phyloP scores from a whole-genome alignment of 2,329 filamentous ascomycete species.

The Davidsoniella neocaledoniae region DNA sequence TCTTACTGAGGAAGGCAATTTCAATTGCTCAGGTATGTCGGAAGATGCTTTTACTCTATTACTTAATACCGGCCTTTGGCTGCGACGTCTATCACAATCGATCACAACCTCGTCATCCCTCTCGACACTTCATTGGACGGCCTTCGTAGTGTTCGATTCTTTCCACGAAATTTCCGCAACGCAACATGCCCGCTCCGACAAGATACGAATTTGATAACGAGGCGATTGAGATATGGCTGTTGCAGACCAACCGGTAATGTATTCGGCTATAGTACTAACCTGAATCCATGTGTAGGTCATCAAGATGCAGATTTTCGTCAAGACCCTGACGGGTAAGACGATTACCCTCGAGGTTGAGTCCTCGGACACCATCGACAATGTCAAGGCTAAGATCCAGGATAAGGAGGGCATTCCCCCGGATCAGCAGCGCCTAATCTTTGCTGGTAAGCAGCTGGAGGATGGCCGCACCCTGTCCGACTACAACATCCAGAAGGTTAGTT shows the following conservation, averaged over 20 bases:
- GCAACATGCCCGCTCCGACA: neutral
- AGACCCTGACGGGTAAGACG: conserved; percentile 96
- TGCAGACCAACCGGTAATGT: conserved; percentile 22
- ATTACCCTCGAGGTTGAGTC: conserved; percentile 99
- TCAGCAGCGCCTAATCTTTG: conserved; percentile 99
- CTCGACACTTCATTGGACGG: conserved; percentile 4
- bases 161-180: neutral
- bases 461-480: conserved; percentile 98
- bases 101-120: conserved; percentile 1
- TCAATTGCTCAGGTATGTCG: conserved; percentile 47
- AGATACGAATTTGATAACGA: conserved; percentile 1
- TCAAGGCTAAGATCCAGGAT: conserved; percentile 97
- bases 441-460: conserved; percentile 99
- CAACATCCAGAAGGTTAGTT: conserved; percentile 98
- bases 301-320: conserved; percentile 65
- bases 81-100: conserved; percentile 8
- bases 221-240: neutral
- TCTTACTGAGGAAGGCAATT: conserved; percentile 48
- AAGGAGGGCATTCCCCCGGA: conserved; percentile 99
- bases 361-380: conserved; percentile 99
- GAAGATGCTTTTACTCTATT: conserved; percentile 27
- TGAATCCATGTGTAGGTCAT: conserved; percentile 30
- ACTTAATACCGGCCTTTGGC: neutral
- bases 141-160: neutral
- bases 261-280: conserved; percentile 21